Percentiles rank a stretch among this genome's conserved stretches.
These are phyloP conservation scores for Myxozyma udenii DNA, from an alignment of 805 yeast genomes.

Conservation along the genomic window DNA sequence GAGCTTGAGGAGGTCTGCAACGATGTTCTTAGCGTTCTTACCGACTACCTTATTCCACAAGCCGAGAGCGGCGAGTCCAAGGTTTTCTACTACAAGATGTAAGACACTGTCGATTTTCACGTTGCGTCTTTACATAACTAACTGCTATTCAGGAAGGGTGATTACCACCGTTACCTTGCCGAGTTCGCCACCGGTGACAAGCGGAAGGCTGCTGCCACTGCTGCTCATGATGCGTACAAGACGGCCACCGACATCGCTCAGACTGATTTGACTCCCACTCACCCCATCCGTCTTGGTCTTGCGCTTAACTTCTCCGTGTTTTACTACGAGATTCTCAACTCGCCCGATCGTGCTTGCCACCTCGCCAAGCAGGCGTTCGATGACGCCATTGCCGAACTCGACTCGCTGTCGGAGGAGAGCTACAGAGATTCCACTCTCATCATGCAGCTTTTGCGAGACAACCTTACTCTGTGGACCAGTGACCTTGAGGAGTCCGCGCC, in stretches of 20 bases:
- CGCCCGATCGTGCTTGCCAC: slow-evolving; percentile 94
- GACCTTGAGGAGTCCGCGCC: slow-evolving; percentile 50
- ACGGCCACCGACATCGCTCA: slow-evolving; percentile 97
- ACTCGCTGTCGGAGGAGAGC: slow-evolving; percentile 88
- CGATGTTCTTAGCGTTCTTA: slow-evolving; percentile 85
- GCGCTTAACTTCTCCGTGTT: slow-evolving; percentile 91
- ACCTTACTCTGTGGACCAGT: slow-evolving; percentile 52
- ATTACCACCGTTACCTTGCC: slow-evolving; percentile 98
- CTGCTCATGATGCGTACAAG: slow-evolving; percentile 93
- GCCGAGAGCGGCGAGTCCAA: slow-evolving; percentile 98
- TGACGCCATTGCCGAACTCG: slow-evolving; percentile 93
- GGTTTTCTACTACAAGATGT: slow-evolving; percentile 97
- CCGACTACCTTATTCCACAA: slow-evolving; percentile 84
- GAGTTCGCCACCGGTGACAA: slow-evolving; percentile 92
- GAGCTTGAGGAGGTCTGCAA: slow-evolving; percentile 95
- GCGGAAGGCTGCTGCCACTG: slow-evolving; percentile 91
- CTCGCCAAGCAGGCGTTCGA: slow-evolving; percentile 94
- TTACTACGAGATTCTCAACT: slow-evolving; percentile 87
- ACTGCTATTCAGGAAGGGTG: slow-evolving; percentile 64
- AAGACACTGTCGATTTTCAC: background rate
- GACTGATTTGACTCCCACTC: slow-evolving; percentile 97
- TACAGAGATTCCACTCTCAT: slow-evolving; percentile 90
- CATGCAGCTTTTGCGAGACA: slow-evolving; percentile 73
- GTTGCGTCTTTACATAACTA: background rate
- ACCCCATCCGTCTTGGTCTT: slow-evolving; percentile 96